phyloP scores from a whole-genome alignment of 495 filamentous ascomycete genomes.

The Xylaria palmicola region DNA sequence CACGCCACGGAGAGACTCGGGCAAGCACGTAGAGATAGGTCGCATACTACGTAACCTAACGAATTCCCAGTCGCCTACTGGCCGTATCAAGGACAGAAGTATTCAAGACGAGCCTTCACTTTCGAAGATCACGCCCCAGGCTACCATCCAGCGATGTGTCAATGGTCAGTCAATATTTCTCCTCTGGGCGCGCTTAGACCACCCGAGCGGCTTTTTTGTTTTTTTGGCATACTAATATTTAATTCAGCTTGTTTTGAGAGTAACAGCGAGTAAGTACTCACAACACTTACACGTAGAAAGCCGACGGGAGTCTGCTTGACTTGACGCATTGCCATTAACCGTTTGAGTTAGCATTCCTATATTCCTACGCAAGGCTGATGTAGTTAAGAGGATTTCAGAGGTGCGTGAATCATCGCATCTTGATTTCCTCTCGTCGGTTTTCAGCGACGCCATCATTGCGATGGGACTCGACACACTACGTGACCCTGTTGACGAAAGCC shows the following conservation, averaged over 20 bases:
- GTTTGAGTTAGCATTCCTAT: not conserved
- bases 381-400: not conserved
- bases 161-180: not conserved
- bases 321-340: not conserved
- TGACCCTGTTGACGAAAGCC: not conserved
- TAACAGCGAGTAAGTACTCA: not conserved
- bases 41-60: not conserved
- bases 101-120: not conserved
- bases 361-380: not conserved
- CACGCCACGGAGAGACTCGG: not conserved
- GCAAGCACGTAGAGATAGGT: not conserved
- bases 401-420: conserved; percentile 1
- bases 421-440: not conserved
- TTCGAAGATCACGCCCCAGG: not conserved
- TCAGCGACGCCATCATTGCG: conserved; percentile 1
- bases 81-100: not conserved
- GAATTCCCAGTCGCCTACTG: not conserved
- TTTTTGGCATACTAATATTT: not conserved
- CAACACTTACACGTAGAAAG: not conserved
- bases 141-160: not conserved
- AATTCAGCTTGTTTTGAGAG: not conserved
- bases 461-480: not conserved
- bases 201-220: not conserved
- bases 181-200: not conserved
- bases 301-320: not conserved